Evolutionary conservation across 306 rosid species (phyloP), one percentile per base, ranked within the genome.

Genomic region (Quercus cerris): DNA sequence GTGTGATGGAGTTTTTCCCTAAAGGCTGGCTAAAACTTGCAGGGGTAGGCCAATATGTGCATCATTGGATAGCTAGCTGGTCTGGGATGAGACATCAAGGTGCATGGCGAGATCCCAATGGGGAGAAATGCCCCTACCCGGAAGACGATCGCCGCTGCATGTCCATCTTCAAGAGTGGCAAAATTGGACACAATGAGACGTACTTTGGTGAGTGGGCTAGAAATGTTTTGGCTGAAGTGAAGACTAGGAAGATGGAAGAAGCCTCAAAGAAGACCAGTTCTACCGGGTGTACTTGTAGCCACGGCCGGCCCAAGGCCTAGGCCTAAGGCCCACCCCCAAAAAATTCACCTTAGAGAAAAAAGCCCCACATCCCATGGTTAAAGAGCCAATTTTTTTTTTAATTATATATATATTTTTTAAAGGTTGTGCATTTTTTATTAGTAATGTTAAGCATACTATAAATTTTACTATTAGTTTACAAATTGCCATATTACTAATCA

Each of bases 1-100:
- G 93, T 61, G 91, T 92, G 1, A 87, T 92, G 92, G 94, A 90
- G 77, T 90, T 92, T 54, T 92, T 90, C 7, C 92, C 97, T 33
- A 87, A 84, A 78, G 94, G 92, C 0, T 88, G 97, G 97, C 81
- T 88, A 0, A 80, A 88, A 41, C 90, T 88, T 1, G 97, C 92
- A 2, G 92, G 97, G 3, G 88, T 90, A 19, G 97, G 97, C 14
- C 97, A 92, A 17, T 87, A 62, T 62, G 94, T 92, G 6, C 71
- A 3, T 81, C 94, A 74, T 4, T 92, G 91, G 93, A 59, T 90
- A 0, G 91, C 94, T 0, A 88, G 90, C 83, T 90, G 97, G 94
- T 87, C 94, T 0, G 94, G 97, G 28, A 92, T 92, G 93, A 83
- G 77, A 46, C 92, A 90, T 71, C 81, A 79, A 58, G 91, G 88